These are phyloP conservation scores for Yarrowia deformans DNA, from an alignment of 805 yeast species.

Conservation along the genomic window DNA sequence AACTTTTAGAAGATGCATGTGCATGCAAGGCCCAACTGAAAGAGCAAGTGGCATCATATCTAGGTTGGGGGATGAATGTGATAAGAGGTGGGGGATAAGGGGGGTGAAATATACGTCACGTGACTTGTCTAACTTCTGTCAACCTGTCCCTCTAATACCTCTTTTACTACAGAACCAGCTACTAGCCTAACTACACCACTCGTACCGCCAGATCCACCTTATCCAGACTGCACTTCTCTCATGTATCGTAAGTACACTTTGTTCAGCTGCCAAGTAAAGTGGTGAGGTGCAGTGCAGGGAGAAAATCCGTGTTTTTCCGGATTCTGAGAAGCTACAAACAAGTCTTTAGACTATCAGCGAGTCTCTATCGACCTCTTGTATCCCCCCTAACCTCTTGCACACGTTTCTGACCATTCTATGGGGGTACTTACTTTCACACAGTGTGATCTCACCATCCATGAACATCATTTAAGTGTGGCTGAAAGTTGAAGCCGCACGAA, in stretches of 20 bases:
- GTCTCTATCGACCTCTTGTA: no score
- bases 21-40: neutral
- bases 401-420: no score
- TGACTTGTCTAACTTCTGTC: no score
- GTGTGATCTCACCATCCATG: no score
- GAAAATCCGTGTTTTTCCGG: conserved; percentile 20
- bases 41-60: conserved; percentile 19
- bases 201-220: neutral
- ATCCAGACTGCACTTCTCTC: conserved; percentile 7
- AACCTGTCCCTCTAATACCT: no score
- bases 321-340: no score
- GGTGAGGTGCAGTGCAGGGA: conserved; percentile 4
- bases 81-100: neutral
- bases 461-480: neutral
- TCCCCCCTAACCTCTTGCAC: no score
- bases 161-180: no score
- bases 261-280: neutral
- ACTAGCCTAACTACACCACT: no score
- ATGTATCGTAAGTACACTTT: conserved; percentile 2
- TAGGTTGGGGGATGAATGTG: neutral
- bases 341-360: neutral
- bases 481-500: conserved; percentile 7
- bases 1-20: conserved; percentile 26
- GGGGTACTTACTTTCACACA: no score
- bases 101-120: no score